Evolutionary conservation across 1,284 basidiomycete genomes (phyloP).

Genomic region (Ceraceosorus bombacis): DNA sequence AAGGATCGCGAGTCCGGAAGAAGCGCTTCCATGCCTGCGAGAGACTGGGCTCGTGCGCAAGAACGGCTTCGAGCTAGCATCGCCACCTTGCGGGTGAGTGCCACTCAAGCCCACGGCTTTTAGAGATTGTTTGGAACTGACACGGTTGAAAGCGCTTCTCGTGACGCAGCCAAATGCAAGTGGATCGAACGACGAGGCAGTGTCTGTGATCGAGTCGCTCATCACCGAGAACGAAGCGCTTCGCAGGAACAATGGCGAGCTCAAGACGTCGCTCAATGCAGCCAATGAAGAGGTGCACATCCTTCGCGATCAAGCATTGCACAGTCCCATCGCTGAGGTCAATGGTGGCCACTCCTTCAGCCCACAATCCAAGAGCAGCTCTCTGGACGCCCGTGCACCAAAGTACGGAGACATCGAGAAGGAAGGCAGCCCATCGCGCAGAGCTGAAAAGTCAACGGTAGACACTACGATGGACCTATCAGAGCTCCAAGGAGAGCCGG

Average conservation of each 20-base stretch:
- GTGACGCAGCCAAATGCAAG: no score
- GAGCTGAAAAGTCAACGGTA: no score
- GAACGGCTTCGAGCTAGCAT: not conserved
- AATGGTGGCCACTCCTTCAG: no score
- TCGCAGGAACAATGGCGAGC: conserved; percentile 22
- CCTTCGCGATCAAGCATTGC: conserved; percentile 16
- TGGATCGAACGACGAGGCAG: not conserved
- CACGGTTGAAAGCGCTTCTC: no score
- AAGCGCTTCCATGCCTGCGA: not conserved
- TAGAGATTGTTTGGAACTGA: no score
- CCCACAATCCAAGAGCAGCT: no score
- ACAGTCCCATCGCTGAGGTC: not conserved
- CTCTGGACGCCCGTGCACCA: no score
- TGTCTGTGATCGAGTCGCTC: conserved; percentile 13
- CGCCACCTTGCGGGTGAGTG: not conserved
- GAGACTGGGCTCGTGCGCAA: not conserved
- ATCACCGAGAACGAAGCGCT: conserved; percentile 31
- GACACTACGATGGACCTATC: no score
- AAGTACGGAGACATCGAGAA: no score
- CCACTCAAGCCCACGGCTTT: not conserved
- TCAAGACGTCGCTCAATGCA: conserved; percentile 25
- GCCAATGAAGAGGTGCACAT: conserved; percentile 32
- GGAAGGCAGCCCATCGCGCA: no score
- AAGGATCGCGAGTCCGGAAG: not conserved
- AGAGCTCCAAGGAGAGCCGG: no score